phyloP scores from a whole-genome alignment of 192 early-diverging fungal species.

The Coemansia sp. region DNA sequence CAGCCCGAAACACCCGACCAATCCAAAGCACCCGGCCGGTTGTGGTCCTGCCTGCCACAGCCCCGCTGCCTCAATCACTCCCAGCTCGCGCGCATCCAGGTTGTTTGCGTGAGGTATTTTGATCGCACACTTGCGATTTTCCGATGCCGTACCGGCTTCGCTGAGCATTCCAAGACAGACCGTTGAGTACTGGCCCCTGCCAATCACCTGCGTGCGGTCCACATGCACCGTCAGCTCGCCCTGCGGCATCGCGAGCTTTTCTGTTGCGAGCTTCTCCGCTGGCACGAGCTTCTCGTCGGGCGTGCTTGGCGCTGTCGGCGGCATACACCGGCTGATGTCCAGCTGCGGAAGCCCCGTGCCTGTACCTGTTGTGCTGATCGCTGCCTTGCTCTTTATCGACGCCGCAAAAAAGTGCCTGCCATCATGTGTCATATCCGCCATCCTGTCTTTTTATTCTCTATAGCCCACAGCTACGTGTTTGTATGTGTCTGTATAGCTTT shows the following conservation, averaged over 20 bases:
- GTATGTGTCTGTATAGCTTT: too few relatives aligned
- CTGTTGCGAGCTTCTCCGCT: slow-evolving; percentile 2
- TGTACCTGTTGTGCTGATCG: background rate
- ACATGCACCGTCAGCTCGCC: slow-evolving; percentile 14
- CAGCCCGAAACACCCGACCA: slow-evolving; percentile 41
- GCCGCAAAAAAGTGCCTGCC: slow-evolving; percentile 21
- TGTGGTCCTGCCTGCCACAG: slow-evolving; percentile 36
- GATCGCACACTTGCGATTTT: slow-evolving; percentile 21
- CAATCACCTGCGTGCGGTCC: slow-evolving; percentile 37
- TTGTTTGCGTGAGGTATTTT: slow-evolving; percentile 46
- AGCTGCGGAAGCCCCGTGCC: slow-evolving; percentile 30
- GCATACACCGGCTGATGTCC: slow-evolving; percentile 41
- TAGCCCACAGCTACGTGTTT: too few relatives aligned
- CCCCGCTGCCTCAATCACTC: slow-evolving; percentile 45
- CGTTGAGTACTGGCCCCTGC: slow-evolving; percentile 48
- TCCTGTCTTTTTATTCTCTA: too few relatives aligned
- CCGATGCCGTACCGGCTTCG: background rate
- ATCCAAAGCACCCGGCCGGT: slow-evolving; percentile 9
- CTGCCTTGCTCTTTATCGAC: slow-evolving; percentile 21
- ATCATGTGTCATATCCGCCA: slow-evolving; percentile 28
- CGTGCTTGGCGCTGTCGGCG: slow-evolving; percentile 26
- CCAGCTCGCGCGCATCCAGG: slow-evolving; percentile 50
- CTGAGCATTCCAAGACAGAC: slow-evolving; percentile 36
- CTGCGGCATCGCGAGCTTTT: background rate
- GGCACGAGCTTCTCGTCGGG: slow-evolving; percentile 21